Base-by-base conservation (phyloP, 2,329 filamentous ascomycete species). In the Fonsecaea nubica region DNA sequence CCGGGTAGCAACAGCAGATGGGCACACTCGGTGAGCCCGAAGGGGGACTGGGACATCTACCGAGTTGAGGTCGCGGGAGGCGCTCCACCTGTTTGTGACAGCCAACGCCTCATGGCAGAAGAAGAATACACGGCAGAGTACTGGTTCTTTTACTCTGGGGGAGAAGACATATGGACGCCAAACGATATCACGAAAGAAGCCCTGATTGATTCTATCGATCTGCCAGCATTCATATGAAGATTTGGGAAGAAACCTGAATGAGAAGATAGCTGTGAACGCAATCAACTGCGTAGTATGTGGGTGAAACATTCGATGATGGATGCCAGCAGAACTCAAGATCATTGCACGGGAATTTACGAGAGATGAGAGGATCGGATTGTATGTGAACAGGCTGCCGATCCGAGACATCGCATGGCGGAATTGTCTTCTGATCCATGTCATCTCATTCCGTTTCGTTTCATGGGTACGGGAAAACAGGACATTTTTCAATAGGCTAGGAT, bases 91-190 rank as follows among this genome's bases (percentile, higher is more conserved):
- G 76, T 74, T 0, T 81, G 80, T 69, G 66, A 72, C 35, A 72
- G 73, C 6, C 45, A 59, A 63, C 57, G 72, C 7, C 66, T 71
- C 4, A 75, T 72, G 0, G 72, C 80, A 36, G 65, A 76, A 58
- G 74, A 79, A 25, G 73, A 77, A 21, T 82, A 81, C 73, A 74
- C 77, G 5, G 79, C 80, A 5, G 76, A 80, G 69, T 81, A 81
- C 65, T 81, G 78, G 78, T 79, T 81, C 30, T 81, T 59, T 54
- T 65, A 67, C 35, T 61, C 64, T 4, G 66, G 52, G 32, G 60
- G 66, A 63, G 63, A 64, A 62, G 66, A 71, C 58, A 53, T 69
- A 36, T 65, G 52, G 62, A 65, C 65, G n/a, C 50, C 56, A 52
- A 53, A 62, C n/a, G 42, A 64, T 18, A 25, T 56, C 13, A 55